Evolutionary conservation across 495 filamentous ascomycete species (phyloP), one percentile per base, ranked within the genome.

Genomic region (Podospora bellae-mahoneyi): DNA sequence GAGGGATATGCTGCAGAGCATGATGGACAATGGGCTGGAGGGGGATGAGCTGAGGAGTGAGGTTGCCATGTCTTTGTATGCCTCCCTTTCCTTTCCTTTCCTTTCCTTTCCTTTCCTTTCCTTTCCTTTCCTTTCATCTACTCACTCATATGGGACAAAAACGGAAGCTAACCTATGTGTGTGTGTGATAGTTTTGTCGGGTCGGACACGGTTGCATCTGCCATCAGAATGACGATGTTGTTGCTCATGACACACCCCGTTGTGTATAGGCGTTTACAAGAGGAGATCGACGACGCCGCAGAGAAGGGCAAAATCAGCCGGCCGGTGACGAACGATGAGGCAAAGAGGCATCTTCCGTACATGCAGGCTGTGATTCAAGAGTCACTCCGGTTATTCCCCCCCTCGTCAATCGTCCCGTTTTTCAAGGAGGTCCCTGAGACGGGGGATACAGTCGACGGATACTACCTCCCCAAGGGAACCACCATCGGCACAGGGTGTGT

Each of bases 181-280:
- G 30, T 20, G 23, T 23, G 84, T 9, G 78, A 77, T 39, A 80
- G 84, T 59, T 78, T 89, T 10, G 88, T 88, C 2, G 88, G 87
- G n/a, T 84, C 87, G 7, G 89, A 92, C 68, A 89, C 89, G 13
- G 87, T 84, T 0, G 84, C 86, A 0, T 86, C 84, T 1, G 79
- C 84, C 9, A 82, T 91, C 71, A 81, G 82, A 60, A 82, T 81
- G 2, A 78, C 86, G 55, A 75, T 91, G 57, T 69, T 81, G 26
- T 83, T 85, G 68, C 74, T 91, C 26, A 70, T 89, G 15, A 77
- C 76, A 5, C 78, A 82, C 60, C 78, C 81, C 0, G 44, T 62
- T 0, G 77, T 80, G 0, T 89, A 88, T 72, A 72, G 78, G 6
- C 82, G 78, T 55, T 80, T 91, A 60, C 82, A 87, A 77, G 71